Conservation (phyloP, 805 yeast genomes). For the Kuraishia cidri region DNA sequence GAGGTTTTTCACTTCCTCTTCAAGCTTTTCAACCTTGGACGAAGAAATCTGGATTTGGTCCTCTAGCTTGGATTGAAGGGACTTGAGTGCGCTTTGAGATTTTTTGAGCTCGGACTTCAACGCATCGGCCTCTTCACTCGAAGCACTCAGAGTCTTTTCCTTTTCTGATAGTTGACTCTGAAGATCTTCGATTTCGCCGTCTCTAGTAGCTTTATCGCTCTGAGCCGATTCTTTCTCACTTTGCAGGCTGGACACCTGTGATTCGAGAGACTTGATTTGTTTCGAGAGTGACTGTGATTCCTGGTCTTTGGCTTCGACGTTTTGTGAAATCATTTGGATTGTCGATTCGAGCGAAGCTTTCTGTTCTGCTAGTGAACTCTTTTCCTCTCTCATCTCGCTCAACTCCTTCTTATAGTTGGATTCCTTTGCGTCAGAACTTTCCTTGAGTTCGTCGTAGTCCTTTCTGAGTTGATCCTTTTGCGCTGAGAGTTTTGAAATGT, state of each 20-base stretch:
- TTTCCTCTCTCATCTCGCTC: conserved; percentile 13
- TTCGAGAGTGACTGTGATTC: too few species aligned
- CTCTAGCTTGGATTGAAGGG: conserved; percentile 10
- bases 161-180: too few species aligned
- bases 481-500: too few species aligned
- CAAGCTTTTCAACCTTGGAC: conserved; percentile 13
- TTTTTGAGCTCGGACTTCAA: conserved; percentile 10
- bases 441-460: neutral
- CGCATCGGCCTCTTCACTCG: neutral
- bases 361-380: conserved; percentile 18
- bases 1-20: conserved; percentile 18
- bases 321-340: conserved; percentile 20
- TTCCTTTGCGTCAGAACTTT: conserved; percentile 13
- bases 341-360: conserved; percentile 22
- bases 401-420: conserved; percentile 15
- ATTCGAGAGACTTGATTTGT: too few species aligned
- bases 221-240: too few species aligned
- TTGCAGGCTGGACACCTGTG: too few species aligned
- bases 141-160: too few species aligned
- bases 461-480: conserved; percentile 2
- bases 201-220: too few species aligned
- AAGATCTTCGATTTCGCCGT: too few species aligned
- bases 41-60: conserved; percentile 11
- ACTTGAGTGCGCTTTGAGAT: conserved; percentile 4
- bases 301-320: conserved; percentile 16